phyloP scores from a whole-genome alignment of 208 protist genomes.

The Trypanosomatidae sp. region DNA sequence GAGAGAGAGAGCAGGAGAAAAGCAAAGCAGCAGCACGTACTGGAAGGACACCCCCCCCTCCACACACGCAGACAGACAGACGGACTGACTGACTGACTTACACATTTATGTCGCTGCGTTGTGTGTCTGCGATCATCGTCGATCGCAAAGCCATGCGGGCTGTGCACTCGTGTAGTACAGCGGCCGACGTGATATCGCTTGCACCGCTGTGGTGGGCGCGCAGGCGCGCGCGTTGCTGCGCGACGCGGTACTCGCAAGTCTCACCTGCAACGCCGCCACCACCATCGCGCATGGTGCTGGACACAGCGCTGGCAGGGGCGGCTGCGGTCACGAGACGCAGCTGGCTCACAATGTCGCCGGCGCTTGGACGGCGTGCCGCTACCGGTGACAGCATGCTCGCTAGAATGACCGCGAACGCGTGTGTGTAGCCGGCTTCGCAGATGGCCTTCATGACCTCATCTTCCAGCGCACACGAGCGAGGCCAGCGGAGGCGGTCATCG shows the following conservation, averaged over 20 bases:
- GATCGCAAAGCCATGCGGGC: constrained; percentile 22
- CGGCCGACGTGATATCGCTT: constrained; percentile 5
- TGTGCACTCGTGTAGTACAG: constrained; percentile 16
- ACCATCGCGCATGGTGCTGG: not conserved
- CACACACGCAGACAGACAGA: not conserved
- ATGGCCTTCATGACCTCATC: constrained; percentile 7
- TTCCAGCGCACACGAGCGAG: constrained; percentile 26
- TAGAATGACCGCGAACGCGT: constrained; percentile 12
- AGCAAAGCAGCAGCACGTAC: not conserved
- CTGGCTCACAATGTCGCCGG: constrained; percentile 16
- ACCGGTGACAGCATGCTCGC: constrained; percentile 29
- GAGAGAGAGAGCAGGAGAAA: constrained; percentile 14
- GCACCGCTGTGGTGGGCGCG: not conserved
- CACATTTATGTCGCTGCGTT: not conserved
- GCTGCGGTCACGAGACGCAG: constrained; percentile 11
- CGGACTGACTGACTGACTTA: not conserved
- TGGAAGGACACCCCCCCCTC: not conserved
- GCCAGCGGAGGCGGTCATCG: constrained; percentile 19
- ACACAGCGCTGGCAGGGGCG: not conserved
- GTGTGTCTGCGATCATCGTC: not conserved
- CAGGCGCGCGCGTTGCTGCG: not conserved
- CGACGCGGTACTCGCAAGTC: not conserved
- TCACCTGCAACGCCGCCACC: not conserved
- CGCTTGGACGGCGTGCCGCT: constrained; percentile 26
- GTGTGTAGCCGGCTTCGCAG: constrained; percentile 16